These are phyloP conservation scores for Telopea speciosissima DNA, from an alignment of 177 flowering plant species.

Conservation along the genomic window DNA sequence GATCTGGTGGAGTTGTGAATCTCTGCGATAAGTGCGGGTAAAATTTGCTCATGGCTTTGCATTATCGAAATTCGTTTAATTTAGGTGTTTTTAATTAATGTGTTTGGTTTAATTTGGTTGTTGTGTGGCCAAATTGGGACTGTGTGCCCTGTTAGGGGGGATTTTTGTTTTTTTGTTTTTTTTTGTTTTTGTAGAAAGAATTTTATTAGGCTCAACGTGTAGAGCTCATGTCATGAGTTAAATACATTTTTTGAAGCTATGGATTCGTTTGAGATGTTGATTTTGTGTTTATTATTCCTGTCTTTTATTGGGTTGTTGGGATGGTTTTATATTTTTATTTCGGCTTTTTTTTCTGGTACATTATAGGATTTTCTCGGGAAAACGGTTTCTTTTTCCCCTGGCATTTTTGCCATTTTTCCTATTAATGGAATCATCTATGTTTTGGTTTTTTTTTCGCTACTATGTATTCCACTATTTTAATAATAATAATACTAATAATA, in stretches of 20 bases:
- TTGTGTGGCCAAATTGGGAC: neutral
- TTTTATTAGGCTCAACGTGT: too few relatives aligned
- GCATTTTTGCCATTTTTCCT: neutral
- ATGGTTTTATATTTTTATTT: too few relatives aligned
- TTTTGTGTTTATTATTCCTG: too few relatives aligned
- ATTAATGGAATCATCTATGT: neutral
- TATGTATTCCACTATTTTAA: neutral
- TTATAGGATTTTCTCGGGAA: neutral
- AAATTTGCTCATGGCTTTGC: neutral
- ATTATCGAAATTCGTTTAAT: neutral
- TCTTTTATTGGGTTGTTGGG: neutral
- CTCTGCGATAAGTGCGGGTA: constrained; percentile 89
- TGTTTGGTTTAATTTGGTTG: neutral
- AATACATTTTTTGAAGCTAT: too few relatives aligned
- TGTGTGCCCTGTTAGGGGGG: neutral
- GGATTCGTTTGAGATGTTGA: neutral
- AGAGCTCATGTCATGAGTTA: too few relatives aligned
- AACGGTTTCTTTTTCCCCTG: neutral
- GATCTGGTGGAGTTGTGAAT: constrained; percentile 68
- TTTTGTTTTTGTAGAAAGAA: too few relatives aligned
- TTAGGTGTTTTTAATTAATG: neutral
- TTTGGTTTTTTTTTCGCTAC: neutral
- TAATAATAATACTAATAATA: too few relatives aligned
- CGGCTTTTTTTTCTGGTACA: neutral
- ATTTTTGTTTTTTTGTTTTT: too few relatives aligned